A percentile compares a stretch with the other conserved stretches of the same genome.
phyloP scores from a whole-genome alignment of 2,329 filamentous ascomycete species.

The Malbranchea zuffiana region DNA sequence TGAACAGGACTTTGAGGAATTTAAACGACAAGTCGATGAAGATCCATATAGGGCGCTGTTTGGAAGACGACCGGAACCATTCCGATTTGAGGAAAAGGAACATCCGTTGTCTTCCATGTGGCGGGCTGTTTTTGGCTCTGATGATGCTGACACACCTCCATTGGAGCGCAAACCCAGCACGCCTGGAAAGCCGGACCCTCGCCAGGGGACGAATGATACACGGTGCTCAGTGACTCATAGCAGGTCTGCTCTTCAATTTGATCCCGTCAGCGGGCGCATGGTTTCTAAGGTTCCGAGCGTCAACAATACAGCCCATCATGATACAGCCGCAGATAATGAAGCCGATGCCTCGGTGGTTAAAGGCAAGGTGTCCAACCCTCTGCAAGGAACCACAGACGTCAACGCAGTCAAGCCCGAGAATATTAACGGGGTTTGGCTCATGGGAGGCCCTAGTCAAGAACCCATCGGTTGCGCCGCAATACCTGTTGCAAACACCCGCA shows the following conservation, averaged over 20 bases:
- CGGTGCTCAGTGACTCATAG: too few relatives aligned
- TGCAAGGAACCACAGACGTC: neutral
- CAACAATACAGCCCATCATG: constrained; percentile 4
- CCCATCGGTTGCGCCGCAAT: neutral
- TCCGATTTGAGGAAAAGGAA: constrained; percentile 16
- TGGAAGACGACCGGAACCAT: constrained; percentile 25
- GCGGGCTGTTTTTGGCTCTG: constrained; percentile 21
- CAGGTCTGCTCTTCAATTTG: constrained; percentile 25
- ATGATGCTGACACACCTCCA: constrained; percentile 1
- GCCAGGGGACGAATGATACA: neutral
- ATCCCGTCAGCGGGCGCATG: constrained; percentile 36
- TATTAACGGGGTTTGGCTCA: constrained; percentile 4
- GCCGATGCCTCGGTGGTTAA: constrained; percentile 1
- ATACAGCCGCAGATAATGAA: neutral
- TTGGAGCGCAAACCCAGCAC: neutral
- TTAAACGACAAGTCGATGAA: constrained; percentile 26
- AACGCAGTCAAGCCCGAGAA: neutral
- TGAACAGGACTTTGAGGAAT: constrained; percentile 26
- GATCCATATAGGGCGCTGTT: constrained; percentile 35
- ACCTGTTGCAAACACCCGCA: too few relatives aligned
- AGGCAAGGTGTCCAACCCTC: neutral
- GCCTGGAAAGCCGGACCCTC: neutral
- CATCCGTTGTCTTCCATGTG: constrained; percentile 23
- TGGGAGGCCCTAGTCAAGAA: neutral
- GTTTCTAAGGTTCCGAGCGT: constrained; percentile 15